These are phyloP conservation scores for Penicillium aurantiogriseum DNA, from an alignment of 2,329 filamentous ascomycete genomes.

Conservation along the genomic window DNA sequence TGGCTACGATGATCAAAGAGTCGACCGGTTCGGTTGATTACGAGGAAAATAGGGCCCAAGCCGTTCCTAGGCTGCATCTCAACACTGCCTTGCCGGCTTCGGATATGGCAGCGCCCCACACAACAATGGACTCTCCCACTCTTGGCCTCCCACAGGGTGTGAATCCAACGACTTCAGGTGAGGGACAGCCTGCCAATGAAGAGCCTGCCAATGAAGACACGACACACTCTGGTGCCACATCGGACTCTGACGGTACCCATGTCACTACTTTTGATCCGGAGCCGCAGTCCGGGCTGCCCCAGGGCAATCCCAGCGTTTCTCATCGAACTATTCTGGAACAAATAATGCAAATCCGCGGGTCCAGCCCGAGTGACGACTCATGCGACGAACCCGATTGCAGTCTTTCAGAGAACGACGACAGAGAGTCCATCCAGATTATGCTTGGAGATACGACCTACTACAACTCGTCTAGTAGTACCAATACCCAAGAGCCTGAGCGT, in stretches of 20 bases:
- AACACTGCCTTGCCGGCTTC: slow-evolving; percentile 23
- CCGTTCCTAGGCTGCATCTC: slow-evolving; percentile 28
- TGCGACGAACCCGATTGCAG: slow-evolving; percentile 40
- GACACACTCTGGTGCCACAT: slow-evolving; percentile 52
- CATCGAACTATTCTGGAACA: slow-evolving; percentile 48
- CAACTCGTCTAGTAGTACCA: slow-evolving; percentile 31
- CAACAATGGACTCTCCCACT: slow-evolving; percentile 46
- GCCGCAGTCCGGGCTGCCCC: slow-evolving; percentile 59
- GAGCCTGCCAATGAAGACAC: slow-evolving; percentile 6
- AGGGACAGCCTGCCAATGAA: slow-evolving; percentile 5
- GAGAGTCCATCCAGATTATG: slow-evolving; percentile 58
- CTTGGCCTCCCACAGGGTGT: slow-evolving; percentile 33
- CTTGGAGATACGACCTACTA: slow-evolving; percentile 48
- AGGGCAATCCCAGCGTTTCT: slow-evolving; percentile 30
- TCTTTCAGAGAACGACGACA: slow-evolving; percentile 50
- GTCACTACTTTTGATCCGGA: slow-evolving; percentile 65
- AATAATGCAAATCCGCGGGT: slow-evolving; percentile 50
- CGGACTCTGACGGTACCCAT: slow-evolving; percentile 62
- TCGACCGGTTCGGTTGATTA: slow-evolving; percentile 13
- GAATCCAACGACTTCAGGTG: slow-evolving; percentile 4
- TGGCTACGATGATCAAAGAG: slow-evolving; percentile 26
- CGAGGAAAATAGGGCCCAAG: slow-evolving; percentile 9
- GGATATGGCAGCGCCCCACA: slow-evolving; percentile 18
- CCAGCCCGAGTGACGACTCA: slow-evolving; percentile 43
- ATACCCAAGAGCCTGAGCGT: slow-evolving; percentile 31